These are phyloP conservation scores for Oidiodendron maius DNA, from an alignment of 495 filamentous ascomycete species.

Conservation along the genomic window DNA sequence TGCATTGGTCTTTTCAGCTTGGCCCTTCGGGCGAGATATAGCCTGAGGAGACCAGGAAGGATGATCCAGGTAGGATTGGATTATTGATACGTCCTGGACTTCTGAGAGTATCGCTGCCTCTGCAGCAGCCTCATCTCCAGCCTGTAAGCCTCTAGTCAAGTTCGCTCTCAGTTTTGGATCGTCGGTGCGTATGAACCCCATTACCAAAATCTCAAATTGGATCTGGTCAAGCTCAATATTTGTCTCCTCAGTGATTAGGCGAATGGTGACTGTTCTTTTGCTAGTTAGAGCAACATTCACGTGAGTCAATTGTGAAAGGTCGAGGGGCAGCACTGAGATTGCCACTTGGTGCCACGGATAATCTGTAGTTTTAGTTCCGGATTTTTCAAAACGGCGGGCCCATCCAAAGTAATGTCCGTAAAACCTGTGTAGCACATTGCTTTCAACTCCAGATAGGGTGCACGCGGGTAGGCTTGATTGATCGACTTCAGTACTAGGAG, in stretches of 20 bases:
- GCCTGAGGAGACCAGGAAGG: constrained; percentile 45
- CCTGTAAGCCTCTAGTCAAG: constrained; percentile 22
- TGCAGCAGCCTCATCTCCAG: constrained; percentile 25
- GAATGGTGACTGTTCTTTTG: constrained; percentile 32
- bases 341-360: constrained; percentile 47
- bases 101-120: constrained; percentile 37
- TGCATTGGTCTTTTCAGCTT: constrained; percentile 22
- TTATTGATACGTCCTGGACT: constrained; percentile 41
- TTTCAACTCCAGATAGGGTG: constrained; percentile 35
- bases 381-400: constrained; percentile 31
- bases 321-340: constrained; percentile 42
- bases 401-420: constrained; percentile 61
- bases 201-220: constrained; percentile 43
- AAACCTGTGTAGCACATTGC: constrained; percentile 41
- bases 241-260: constrained; percentile 36
- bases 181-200: constrained; percentile 45
- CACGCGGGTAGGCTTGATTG: constrained; percentile 28
- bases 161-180: constrained; percentile 9
- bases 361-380: constrained; percentile 17
- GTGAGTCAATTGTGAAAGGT: constrained; percentile 24
- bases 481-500: constrained; percentile 14
- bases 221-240: constrained; percentile 26
- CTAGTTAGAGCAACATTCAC: constrained; percentile 27
- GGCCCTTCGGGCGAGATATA: constrained; percentile 12
- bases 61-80: constrained; percentile 45